Conservation (phyloP, 345 rosid genomes). For the Lagerstroemia speciosa region DNA sequence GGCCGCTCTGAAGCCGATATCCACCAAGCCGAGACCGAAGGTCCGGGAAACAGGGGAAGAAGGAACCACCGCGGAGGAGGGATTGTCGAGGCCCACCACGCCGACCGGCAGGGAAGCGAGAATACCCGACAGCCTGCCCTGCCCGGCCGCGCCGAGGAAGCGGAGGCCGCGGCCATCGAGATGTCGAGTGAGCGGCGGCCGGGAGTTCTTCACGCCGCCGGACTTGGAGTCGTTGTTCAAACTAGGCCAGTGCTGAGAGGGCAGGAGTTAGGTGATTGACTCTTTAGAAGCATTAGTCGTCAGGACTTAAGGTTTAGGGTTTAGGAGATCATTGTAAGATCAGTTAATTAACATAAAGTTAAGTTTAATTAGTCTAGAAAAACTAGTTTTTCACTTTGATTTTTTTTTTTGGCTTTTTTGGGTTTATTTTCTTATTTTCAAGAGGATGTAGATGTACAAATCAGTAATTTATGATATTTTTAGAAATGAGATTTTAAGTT, state of each 20-base stretch:
- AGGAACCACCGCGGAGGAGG: slow-evolving; percentile 4
- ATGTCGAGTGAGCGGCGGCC: slow-evolving; percentile 16
- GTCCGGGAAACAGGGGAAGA: slow-evolving; percentile 7
- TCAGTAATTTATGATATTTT: too few relatives aligned
- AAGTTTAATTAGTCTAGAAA: background rate
- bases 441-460: too few relatives aligned
- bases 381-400: too few relatives aligned
- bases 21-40: slow-evolving; percentile 18
- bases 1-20: slow-evolving; percentile 27
- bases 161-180: slow-evolving; percentile 20
- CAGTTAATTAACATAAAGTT: background rate
- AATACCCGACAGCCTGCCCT: slow-evolving; percentile 20
- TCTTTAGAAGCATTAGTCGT: background rate
- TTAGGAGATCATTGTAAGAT: background rate
- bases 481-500: too few relatives aligned
- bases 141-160: slow-evolving; percentile 46
- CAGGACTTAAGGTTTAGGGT: background rate
- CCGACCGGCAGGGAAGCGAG: slow-evolving; percentile 27
- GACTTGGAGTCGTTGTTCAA: slow-evolving; percentile 36
- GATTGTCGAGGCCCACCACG: slow-evolving; percentile 17
- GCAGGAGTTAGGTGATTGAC: background rate
- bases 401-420: too few relatives aligned
- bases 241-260: slow-evolving; percentile 15
- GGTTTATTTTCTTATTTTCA: too few relatives aligned
- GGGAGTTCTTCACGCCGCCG: slow-evolving; percentile 40